Percentiles rank a stretch among this genome's conserved stretches.
Conservation (phyloP, 2,329 filamentous ascomycete genomes). For the Arthrobotrys entomopaga region DNA sequence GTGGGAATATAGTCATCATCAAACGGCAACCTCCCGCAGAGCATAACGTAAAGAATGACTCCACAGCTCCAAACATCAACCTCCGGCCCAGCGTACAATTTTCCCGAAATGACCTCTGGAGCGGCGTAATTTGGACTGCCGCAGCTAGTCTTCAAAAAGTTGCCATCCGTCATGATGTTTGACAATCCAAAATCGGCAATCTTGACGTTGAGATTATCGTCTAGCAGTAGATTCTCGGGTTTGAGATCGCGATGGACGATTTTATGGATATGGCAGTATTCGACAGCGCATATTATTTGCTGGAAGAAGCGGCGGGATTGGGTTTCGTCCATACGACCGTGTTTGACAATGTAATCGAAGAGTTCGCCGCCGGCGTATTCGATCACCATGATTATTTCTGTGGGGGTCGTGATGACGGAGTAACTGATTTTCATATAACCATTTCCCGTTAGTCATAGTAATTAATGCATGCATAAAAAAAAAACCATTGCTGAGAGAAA, state of each 20-base stretch:
- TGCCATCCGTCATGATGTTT: slow-evolving; percentile 99
- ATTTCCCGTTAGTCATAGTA: slow-evolving; percentile 57
- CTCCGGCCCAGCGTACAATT: slow-evolving; percentile 95
- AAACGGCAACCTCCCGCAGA: slow-evolving; percentile 87
- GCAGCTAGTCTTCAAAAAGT: slow-evolving; percentile 98
- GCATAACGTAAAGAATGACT: slow-evolving; percentile 85
- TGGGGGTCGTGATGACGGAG: slow-evolving; percentile 93
- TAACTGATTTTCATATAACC: slow-evolving; percentile 70
- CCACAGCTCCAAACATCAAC: slow-evolving; percentile 99
- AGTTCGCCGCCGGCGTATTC: slow-evolving; percentile 96
- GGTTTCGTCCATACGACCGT: slow-evolving; percentile 88
- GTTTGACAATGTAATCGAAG: slow-evolving; percentile 96
- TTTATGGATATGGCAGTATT: slow-evolving; percentile 98
- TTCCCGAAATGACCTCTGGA: slow-evolving; percentile 96
- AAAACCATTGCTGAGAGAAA: neutral
- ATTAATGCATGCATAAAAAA: slow-evolving; percentile 3
- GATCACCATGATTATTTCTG: slow-evolving; percentile 98
- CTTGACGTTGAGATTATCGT: slow-evolving; percentile 96
- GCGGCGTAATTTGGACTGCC: slow-evolving; percentile 98
- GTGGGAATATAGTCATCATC: slow-evolving; percentile 99
- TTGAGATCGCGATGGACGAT: slow-evolving; percentile 98
- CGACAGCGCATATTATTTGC: slow-evolving; percentile 97
- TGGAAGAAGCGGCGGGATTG: slow-evolving; percentile 98
- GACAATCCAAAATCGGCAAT: slow-evolving; percentile 98
- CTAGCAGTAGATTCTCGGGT: slow-evolving; percentile 93